phyloP scores from a whole-genome alignment of 495 filamentous ascomycete species.

The Alectoria sarmentosa region DNA sequence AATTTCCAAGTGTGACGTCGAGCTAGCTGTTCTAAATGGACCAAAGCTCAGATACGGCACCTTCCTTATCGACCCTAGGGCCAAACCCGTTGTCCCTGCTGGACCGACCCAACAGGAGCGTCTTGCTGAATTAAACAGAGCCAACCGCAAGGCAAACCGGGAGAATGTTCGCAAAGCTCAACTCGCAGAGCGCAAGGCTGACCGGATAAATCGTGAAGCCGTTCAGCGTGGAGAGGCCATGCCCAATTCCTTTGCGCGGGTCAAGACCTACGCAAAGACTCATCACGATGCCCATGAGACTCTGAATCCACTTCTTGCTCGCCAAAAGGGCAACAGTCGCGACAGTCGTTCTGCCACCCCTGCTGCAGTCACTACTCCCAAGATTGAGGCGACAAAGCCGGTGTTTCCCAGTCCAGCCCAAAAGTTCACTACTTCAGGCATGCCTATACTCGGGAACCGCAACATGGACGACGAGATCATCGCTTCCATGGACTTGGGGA shows the following conservation, averaged over 20 bases:
- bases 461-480: slow-evolving; percentile 83
- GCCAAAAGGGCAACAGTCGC: slow-evolving; percentile 27
- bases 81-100: slow-evolving; percentile 34
- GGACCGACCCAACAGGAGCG: slow-evolving; percentile 59
- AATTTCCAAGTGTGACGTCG: slow-evolving; percentile 52
- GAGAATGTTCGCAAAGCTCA: slow-evolving; percentile 81
- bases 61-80: slow-evolving; percentile 40
- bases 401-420: slow-evolving; percentile 28
- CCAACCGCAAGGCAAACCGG: slow-evolving; percentile 70
- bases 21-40: slow-evolving; percentile 59
- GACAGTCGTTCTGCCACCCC: slow-evolving; percentile 45
- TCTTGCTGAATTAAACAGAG: slow-evolving; percentile 64
- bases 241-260: slow-evolving; percentile 52
- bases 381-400: slow-evolving; percentile 22
- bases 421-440: slow-evolving; percentile 40
- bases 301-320: slow-evolving; percentile 20
- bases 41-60: slow-evolving; percentile 65
- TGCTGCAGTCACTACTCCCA: slow-evolving; percentile 29
- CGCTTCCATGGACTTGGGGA: slow-evolving; percentile 69
- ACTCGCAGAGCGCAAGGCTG: slow-evolving; percentile 62
- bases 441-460: slow-evolving; percentile 59
- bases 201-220: slow-evolving; percentile 42
- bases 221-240: slow-evolving; percentile 47
- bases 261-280: slow-evolving; percentile 55
- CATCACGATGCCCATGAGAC: slow-evolving; percentile 48